Evolutionary conservation across 2,329 filamentous ascomycete genomes (phyloP), one percentile per base, ranked within the genome.

Genomic region (Colletotrichum gloeosporioides): DNA sequence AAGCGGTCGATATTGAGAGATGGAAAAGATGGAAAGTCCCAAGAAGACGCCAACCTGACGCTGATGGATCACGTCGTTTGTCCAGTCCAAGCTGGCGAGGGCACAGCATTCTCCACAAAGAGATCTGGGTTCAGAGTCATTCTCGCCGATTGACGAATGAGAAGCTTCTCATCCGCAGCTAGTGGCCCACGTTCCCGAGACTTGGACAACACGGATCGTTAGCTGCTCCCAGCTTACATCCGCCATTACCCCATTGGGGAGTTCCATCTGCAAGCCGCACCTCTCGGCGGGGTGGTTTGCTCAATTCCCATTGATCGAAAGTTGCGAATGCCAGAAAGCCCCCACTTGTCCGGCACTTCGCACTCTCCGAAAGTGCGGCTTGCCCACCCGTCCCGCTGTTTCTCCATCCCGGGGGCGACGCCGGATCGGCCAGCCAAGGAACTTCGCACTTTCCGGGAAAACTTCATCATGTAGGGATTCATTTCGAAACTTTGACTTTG

Each of bases 291-390:
- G 27, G 12, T 31, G n/a, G n/a, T 25, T 53, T 53, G 44, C 44
- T 8, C 44, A 0, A 53, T 53, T 53, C 10, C 44, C 10, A 53
- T 53, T 53, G 29, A 39, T 1, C 27, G 4, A 18, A 8, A 25
- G 31, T 8, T 44, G 59, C 12, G 29, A 57, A 25, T 69, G 65
- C 15, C 27, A 36, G 1, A n/a, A 66, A 16, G 18, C 1, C 12
- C 27, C 49, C 31, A 34, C 15, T 29, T 13, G 4, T 32, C 32
- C 69, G 73, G 73, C 22, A 31, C 31, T 73, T 75, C 69, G 73
- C 69, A 73, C 62, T 64, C 8, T 73, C 69, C 73, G 68, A 75
- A 75, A 71, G 61, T 75, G 73, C 68, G 73, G 53, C 9, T n/a
- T 16, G 25, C 13, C 22, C n/a, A 12, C 49, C 2, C 8, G 57